Percentiles rank a stretch among this genome's conserved stretches.
Conservation (phyloP, 441 rosid species). For the Gossypium davidsonii region DNA sequence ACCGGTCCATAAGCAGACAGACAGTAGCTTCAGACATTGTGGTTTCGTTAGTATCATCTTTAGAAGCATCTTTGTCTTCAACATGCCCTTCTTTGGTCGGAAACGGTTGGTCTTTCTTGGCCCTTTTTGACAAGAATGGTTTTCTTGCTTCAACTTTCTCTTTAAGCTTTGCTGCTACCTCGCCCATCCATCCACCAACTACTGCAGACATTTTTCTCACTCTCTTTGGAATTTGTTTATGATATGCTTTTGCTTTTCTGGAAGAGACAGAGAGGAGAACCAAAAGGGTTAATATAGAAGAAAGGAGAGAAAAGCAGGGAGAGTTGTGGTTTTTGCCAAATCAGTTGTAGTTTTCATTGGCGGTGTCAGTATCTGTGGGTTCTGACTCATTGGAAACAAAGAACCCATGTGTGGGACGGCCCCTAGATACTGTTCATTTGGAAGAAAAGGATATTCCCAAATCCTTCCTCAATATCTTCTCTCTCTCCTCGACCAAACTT, state of each 20-base stretch:
- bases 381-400: neutral
- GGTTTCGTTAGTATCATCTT: slow-evolving; percentile 6
- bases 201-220: slow-evolving; percentile 41
- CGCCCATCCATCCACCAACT: slow-evolving; percentile 49
- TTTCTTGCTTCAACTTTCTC: slow-evolving; percentile 40
- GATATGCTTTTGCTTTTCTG: neutral
- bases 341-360: neutral
- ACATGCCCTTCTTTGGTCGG: slow-evolving; percentile 16
- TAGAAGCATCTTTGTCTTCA: slow-evolving; percentile 20
- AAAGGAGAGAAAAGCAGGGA: neutral
- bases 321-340: neutral
- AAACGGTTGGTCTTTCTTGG: slow-evolving; percentile 12
- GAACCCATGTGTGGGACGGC: slow-evolving; percentile 1
- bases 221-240: neutral
- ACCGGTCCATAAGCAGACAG: slow-evolving; percentile 73
- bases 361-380: neutral
- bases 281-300: slow-evolving; percentile 22
- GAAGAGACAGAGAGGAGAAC: neutral
- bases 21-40: slow-evolving; percentile 61
- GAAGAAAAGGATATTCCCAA: neutral
- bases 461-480: no score
- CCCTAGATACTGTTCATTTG: neutral
- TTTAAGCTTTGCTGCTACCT: slow-evolving; percentile 47
- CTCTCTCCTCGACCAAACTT: no score
- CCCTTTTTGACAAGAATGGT: slow-evolving; percentile 14